Evolutionary conservation across 176 grass and related monocot genomes (phyloP).

Genomic region (Zoysia pacifica): DNA sequence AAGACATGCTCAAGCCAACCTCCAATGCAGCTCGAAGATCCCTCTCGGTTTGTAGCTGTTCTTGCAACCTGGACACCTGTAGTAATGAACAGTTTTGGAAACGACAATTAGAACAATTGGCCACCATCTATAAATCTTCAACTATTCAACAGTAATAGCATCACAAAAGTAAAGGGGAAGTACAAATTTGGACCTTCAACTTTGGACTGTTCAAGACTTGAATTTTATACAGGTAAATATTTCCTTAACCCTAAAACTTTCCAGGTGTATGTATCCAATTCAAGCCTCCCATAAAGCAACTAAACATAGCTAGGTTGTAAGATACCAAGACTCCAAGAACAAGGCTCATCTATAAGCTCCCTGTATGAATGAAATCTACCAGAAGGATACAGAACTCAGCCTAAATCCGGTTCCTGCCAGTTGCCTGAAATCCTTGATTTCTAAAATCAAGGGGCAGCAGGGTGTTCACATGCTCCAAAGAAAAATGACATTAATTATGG

Average conservation of each 20-base stretch:
- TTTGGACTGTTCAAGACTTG: conserved; percentile 12
- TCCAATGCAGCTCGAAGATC: conserved; percentile 96
- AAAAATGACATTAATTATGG: neutral
- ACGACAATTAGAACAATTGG: conserved; percentile 12
- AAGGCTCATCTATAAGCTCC: neutral
- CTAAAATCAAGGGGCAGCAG: neutral
- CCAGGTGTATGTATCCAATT: neutral
- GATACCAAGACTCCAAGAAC: neutral
- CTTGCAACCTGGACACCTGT: conserved; percentile 97
- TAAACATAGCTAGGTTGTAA: neutral
- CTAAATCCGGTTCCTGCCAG: neutral
- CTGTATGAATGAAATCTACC: neutral
- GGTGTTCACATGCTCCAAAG: neutral
- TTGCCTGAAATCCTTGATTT: neutral
- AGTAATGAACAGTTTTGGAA: conserved; percentile 30
- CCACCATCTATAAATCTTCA: conserved; percentile 29
- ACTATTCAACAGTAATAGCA: conserved; percentile 25
- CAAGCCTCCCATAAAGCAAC: conserved; percentile 27
- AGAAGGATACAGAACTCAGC: neutral
- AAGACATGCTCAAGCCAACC: conserved; percentile 98
- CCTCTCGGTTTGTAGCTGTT: conserved; percentile 97
- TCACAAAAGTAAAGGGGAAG: neutral
- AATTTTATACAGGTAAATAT: conserved; percentile 20
- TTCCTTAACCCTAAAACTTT: conserved; percentile 10
- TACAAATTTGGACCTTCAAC: neutral